Conservation (phyloP, 441 rosid species). For the Populus hybrid region DNA sequence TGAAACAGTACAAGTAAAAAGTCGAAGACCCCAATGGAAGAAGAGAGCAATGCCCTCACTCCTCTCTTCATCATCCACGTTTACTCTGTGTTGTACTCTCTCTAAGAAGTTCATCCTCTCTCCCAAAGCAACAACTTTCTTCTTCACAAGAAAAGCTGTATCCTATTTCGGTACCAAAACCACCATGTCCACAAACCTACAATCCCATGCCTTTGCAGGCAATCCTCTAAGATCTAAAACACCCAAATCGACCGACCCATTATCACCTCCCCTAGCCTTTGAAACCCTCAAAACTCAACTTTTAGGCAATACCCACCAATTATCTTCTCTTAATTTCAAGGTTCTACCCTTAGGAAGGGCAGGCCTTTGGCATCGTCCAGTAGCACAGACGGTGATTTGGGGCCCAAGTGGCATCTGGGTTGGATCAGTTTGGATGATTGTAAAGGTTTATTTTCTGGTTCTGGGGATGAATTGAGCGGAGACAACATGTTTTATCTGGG, state of each 20-base stretch:
- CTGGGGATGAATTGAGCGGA: constrained; percentile 49
- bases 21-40: constrained; percentile 8
- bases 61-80: constrained; percentile 33
- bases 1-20: neutral
- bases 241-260: constrained; percentile 54
- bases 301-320: constrained; percentile 36
- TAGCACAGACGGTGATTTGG: constrained; percentile 33
- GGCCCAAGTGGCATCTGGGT: constrained; percentile 71
- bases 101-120: neutral
- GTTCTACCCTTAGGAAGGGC: constrained; percentile 77
- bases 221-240: constrained; percentile 58
- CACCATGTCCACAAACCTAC: constrained; percentile 61
- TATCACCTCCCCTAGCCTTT: constrained; percentile 60
- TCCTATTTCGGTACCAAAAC: constrained; percentile 24
- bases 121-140: constrained; percentile 27
- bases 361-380: constrained; percentile 68
- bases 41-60: constrained; percentile 38
- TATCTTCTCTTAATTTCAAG: constrained; percentile 53
- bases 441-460: constrained; percentile 34
- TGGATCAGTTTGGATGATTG: constrained; percentile 74
- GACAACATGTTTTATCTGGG: constrained; percentile 77
- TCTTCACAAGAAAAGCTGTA: constrained; percentile 20
- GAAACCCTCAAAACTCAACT: constrained; percentile 70
- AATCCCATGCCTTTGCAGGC: constrained; percentile 82
- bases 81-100: neutral